Evolutionary conservation across 768 basidiomycete genomes (phyloP), one percentile per base, ranked within the genome.

Genomic region (Naganishia onofrii): DNA sequence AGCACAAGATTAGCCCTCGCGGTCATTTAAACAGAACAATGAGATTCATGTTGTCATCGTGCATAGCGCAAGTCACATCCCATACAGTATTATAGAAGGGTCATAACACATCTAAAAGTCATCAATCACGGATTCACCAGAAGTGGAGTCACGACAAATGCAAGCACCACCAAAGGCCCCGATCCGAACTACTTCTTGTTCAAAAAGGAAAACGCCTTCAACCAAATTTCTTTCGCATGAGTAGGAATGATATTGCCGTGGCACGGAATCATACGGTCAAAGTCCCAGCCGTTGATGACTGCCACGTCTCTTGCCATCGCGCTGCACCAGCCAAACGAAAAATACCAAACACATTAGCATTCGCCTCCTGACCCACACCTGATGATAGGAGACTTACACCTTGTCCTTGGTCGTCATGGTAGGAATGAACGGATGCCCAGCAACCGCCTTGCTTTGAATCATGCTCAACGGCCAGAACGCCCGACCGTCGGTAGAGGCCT

Each of bases 251-350:
- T 86, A 70, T 88, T 87, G 12, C 82, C 82, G 67, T 83, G 82
- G 70, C 81, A 82, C 0, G 82, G 82, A 72, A 82, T 81, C 69
- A 83, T 71, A 29, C 81, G 70, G 46, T 80, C 78, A 70, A 70
- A 75, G 52, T 75, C 57, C 91, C 91, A 92, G 0, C 79, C 83
- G 1, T 85, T 83, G 3, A 92, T 90, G 0, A 84, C 87, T 73
- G 84, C 85, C 3, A 85, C 87, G 71, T 89, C 87, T 23, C 85
- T 83, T 51, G 83, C 84, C 89, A 90, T 90, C 21, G 72, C 77
- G n/a, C 74, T 73, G 34, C 56, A 42, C 52, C 51, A 21, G 1
- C 15, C 19, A 23, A 3, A 55, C 12, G 7, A 42, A 42, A 42
- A 42, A 15, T 17, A 42, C 15, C 42, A 42, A 42, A 42, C 42